Evolutionary conservation across 2,329 filamentous ascomycete genomes (phyloP).

Genomic region (Ophiostoma tasmaniense): DNA sequence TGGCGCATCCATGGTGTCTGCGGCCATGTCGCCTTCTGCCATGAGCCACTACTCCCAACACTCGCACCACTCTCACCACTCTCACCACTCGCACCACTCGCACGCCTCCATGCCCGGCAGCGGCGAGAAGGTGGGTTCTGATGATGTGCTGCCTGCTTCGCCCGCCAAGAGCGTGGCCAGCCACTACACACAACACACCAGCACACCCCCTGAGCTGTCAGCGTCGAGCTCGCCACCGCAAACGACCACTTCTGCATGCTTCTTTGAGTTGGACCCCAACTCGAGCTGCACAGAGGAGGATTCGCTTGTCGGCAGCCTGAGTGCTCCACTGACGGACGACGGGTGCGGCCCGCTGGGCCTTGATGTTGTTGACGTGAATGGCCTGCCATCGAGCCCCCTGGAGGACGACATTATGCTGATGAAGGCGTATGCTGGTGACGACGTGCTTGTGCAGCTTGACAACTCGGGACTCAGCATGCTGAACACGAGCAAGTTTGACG

Average conservation of each 20-base stretch:
- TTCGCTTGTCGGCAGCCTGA: constrained; percentile 22
- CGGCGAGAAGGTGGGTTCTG: constrained; percentile 6
- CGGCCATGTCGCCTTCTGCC: constrained; percentile 35
- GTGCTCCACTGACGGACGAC: constrained; percentile 27
- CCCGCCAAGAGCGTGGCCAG: constrained; percentile 44
- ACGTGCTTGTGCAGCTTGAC: constrained; percentile 36
- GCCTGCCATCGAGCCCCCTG: constrained; percentile 23
- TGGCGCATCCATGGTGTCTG: constrained; percentile 21
- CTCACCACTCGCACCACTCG: not conserved
- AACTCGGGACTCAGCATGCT: constrained; percentile 39
- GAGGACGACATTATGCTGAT: constrained; percentile 40
- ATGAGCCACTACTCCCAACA: constrained; percentile 39
- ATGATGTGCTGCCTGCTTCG: constrained; percentile 30
- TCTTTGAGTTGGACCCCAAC: constrained; percentile 40
- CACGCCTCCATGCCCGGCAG: not conserved
- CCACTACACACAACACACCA: constrained; percentile 36
- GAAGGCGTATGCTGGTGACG: constrained; percentile 36
- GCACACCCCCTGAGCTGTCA: constrained; percentile 52
- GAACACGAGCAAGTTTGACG: constrained; percentile 46
- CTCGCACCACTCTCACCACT: constrained; percentile 34
- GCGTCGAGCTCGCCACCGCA: constrained; percentile 50
- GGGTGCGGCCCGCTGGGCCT: constrained; percentile 19
- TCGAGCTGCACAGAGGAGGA: constrained; percentile 26
- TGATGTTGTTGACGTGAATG: constrained; percentile 28
- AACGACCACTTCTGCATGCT: constrained; percentile 28